These are phyloP conservation scores for Inga oerstediana DNA, from an alignment of 306 rosid species.

Conservation along the genomic window DNA sequence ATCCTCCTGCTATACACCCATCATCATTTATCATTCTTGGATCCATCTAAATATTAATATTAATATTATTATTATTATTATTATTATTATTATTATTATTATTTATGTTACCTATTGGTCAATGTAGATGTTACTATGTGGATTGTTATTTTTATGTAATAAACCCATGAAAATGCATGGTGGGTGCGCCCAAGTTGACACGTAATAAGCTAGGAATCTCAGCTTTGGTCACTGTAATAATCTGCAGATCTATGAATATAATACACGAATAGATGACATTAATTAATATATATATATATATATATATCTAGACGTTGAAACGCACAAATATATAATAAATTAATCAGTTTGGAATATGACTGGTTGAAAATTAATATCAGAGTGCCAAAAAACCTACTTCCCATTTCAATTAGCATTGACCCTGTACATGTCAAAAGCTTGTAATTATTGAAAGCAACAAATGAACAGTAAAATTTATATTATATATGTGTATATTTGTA, in stretches of 20 bases:
- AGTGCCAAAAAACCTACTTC: background rate
- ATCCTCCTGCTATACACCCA: background rate
- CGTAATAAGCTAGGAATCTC: background rate
- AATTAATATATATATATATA: background rate
- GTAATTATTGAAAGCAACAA: background rate
- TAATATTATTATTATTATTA: no score
- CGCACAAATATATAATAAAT: background rate
- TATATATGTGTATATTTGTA: background rate
- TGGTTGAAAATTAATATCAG: background rate
- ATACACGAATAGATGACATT: background rate
- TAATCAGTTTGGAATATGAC: background rate
- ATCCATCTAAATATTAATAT: background rate
- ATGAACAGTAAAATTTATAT: background rate
- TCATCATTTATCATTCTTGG: background rate
- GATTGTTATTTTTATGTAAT: background rate
- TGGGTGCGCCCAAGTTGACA: slow-evolving; percentile 10
- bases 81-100: background rate
- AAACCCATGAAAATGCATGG: background rate
- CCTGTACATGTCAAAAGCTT: no score
- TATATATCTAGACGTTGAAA: background rate
- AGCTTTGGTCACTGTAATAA: background rate
- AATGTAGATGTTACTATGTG: background rate
- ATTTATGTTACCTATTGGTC: background rate
- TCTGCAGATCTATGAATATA: background rate
- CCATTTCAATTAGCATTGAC: background rate